Conservation (phyloP, 176 grass and related monocot genomes). For the Oropetium thomaeum region DNA sequence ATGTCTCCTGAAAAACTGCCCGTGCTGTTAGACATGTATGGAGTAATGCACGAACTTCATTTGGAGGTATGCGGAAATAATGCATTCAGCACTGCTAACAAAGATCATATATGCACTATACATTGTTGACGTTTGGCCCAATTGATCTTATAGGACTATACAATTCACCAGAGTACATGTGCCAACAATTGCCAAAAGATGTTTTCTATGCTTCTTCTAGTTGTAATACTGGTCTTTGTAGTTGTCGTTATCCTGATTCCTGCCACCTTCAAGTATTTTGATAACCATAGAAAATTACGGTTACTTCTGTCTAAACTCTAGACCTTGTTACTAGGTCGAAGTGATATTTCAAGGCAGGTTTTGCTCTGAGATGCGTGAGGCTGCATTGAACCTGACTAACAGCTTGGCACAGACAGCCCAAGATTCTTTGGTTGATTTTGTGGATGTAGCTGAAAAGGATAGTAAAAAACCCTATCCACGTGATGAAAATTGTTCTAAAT, state of each 20-base stretch:
- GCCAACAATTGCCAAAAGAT: neutral
- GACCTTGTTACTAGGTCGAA: slow-evolving; percentile 56
- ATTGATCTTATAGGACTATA: neutral
- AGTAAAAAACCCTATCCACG: slow-evolving; percentile 85
- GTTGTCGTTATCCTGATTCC: neutral
- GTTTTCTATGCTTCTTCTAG: neutral
- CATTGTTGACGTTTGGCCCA: neutral
- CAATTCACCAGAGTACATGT: neutral
- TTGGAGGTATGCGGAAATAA: slow-evolving; percentile 57
- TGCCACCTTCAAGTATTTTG: neutral
- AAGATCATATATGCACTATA: neutral
- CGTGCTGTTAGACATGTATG: slow-evolving; percentile 89
- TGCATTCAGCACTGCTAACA: neutral
- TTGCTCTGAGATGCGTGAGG: slow-evolving; percentile 63
- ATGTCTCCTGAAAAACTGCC: slow-evolving; percentile 90
- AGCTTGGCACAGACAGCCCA: slow-evolving; percentile 78
- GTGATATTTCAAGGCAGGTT: slow-evolving; percentile 75
- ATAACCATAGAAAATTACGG: neutral
- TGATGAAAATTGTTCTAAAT: slow-evolving; percentile 94
- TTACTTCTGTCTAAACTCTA: neutral
- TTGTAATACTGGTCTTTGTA: slow-evolving; percentile 15
- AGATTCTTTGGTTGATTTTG: slow-evolving; percentile 83
- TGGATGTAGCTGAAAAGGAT: slow-evolving; percentile 91
- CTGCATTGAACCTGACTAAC: slow-evolving; percentile 64
- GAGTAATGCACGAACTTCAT: slow-evolving; percentile 85